Base-by-base conservation (phyloP, 495 filamentous ascomycete species). In the Tuber indicum region DNA sequence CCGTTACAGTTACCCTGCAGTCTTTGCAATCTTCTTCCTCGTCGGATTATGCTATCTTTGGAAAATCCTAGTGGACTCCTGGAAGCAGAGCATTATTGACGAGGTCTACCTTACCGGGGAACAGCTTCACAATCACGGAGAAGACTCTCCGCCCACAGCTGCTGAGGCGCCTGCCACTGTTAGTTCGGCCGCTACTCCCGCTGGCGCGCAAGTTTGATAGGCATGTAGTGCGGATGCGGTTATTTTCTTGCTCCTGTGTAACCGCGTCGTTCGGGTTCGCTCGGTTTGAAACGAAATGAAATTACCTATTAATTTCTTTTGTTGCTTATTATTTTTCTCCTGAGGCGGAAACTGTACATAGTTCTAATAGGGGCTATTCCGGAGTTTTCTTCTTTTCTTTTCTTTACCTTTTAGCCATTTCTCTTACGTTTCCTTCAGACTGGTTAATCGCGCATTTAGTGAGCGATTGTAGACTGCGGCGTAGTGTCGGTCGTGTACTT, bases 81-180 rank as follows among this genome's bases (percentile, higher is more conserved):
- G 96, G 96, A 90, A 92, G 83, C 88, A 90, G 81, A 90, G 89
- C 79, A 94, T 99, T 72, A 86, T 91, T 46, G 96, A 99, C 83
- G 96, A 99, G 85, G 95, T 97, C 12, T 99, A 98, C 82, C 86
- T 98, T 78, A 96, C 98, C 82, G 96, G 96, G 3, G 94, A 98
- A 86, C 86, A 94, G 46, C 85, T 99, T 78, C 95, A 98, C 83
- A 98, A 98, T 83, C 96, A 96, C 85, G 92, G 93, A 3, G 93
- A 84, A 43, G 72, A 71, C 14, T 74, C 26, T 26, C 58, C 58
- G 3, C 58, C 58, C 14, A 36, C n/a, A 66, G n/a, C 26, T 2
- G 26, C n/a, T 66, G 58, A 66, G 17, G 32, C 1, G 58, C 58
- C 58, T 66, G 5, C 58, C 26, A 16, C 41, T 26, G 17, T 17